phyloP scores from a whole-genome alignment of 2,329 filamentous ascomycete species.

The Colletotrichum echinochloae region DNA sequence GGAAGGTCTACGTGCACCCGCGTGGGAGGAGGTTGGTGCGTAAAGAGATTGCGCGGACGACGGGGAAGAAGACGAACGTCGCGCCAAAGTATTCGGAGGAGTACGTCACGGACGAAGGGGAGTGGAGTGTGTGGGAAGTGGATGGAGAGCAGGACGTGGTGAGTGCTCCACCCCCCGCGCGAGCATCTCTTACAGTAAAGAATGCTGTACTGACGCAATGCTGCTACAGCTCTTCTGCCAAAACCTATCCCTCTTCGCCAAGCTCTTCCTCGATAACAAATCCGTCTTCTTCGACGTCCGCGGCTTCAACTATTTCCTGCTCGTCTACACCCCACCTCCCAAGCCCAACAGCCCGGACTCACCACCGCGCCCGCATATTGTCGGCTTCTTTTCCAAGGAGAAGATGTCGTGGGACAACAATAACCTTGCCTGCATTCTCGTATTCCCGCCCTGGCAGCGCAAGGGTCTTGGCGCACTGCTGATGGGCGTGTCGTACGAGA shows the following conservation, averaged over 20 bases:
- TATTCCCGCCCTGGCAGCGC: constrained; percentile 96
- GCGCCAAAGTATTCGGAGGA: constrained; percentile 56
- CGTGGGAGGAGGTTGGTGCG: constrained; percentile 57
- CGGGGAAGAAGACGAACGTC: constrained; percentile 52
- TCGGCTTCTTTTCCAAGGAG: constrained; percentile 99
- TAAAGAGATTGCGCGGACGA: constrained; percentile 47
- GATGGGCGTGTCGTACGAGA: constrained; percentile 94
- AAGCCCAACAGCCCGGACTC: constrained; percentile 34
- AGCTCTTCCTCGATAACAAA: constrained; percentile 97
- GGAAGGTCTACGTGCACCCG: constrained; percentile 78
- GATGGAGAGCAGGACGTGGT: constrained; percentile 88
- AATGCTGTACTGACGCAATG: constrained; percentile 27
- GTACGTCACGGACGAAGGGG: constrained; percentile 69
- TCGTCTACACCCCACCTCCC: constrained; percentile 77
- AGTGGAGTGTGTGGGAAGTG: constrained; percentile 91
- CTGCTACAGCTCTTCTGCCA: constrained; percentile 81
- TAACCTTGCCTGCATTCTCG: constrained; percentile 94
- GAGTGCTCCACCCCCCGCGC: constrained; percentile 48
- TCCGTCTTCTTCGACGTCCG: constrained; percentile 97
- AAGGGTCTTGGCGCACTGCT: constrained; percentile 88
- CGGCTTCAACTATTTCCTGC: constrained; percentile 93
- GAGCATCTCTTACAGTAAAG: constrained; percentile 1
- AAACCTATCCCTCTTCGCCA: constrained; percentile 94
- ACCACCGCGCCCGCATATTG: constrained; percentile 66
- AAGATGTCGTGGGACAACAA: constrained; percentile 99